Percentiles rank a stretch among this genome's conserved stretches.
Evolutionary conservation across 2,329 filamentous ascomycete species (phyloP).

Genomic region (Chlorencoelia australis): DNA sequence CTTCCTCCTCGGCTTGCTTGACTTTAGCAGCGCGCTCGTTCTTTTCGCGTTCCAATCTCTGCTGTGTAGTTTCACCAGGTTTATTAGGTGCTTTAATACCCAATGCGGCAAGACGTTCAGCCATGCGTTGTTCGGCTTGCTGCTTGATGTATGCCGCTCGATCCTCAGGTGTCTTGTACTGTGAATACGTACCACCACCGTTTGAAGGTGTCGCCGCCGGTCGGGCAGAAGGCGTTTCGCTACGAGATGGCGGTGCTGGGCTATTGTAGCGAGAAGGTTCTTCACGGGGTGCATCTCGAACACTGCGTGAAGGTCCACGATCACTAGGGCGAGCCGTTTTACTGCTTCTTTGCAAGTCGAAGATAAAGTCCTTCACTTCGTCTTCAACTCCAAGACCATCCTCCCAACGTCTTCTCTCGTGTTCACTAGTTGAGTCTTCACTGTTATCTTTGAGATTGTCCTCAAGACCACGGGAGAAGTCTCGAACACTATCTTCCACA

Average conservation of each 20-base stretch:
- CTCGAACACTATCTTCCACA: slow-evolving; percentile 89
- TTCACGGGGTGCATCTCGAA: slow-evolving; percentile 19
- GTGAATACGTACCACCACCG: slow-evolving; percentile 58
- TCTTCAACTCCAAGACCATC: slow-evolving; percentile 94
- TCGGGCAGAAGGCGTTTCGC: slow-evolving; percentile 34
- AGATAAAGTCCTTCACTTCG: slow-evolving; percentile 95
- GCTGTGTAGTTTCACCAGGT: slow-evolving; percentile 67
- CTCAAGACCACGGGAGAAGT: slow-evolving; percentile 77
- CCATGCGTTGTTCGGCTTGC: slow-evolving; percentile 94
- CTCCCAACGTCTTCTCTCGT: slow-evolving; percentile 90
- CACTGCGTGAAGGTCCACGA: slow-evolving; percentile 44
- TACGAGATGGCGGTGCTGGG: slow-evolving; percentile 27
- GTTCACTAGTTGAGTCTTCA: slow-evolving; percentile 67
- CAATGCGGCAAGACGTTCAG: slow-evolving; percentile 84
- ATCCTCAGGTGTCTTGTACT: slow-evolving; percentile 86
- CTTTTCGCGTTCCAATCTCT: slow-evolving; percentile 80
- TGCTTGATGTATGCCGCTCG: slow-evolving; percentile 93
- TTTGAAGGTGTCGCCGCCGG: slow-evolving; percentile 38
- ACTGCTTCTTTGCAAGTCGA: slow-evolving; percentile 82
- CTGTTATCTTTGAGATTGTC: slow-evolving; percentile 75
- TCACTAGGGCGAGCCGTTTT: slow-evolving; percentile 63
- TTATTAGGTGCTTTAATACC: slow-evolving; percentile 80
- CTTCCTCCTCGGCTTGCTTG: slow-evolving; percentile 86
- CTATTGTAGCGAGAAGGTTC: slow-evolving; percentile 32
- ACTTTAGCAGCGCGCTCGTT: slow-evolving; percentile 80